Evolutionary conservation across 352 stramenopile species (phyloP), one percentile per base, ranked within the genome.

Genomic region (Phytopythium vexans): DNA sequence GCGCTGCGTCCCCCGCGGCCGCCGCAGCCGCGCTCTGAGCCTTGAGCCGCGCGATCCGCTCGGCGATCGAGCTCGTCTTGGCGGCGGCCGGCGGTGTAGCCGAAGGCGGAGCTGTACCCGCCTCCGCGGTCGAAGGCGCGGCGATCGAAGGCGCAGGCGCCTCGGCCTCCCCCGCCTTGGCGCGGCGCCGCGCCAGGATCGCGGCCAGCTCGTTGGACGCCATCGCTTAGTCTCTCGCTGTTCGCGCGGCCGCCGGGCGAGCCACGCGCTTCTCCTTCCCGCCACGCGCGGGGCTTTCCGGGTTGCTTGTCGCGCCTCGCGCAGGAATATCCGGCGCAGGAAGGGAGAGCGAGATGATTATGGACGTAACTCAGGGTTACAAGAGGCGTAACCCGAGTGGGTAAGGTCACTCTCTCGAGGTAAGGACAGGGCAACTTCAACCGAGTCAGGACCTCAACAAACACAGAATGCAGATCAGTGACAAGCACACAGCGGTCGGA

Each of bases 141-240:
- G 68, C 60, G 8, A 69, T 68, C 16, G 51, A 27, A 0, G 63
- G 52, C 8, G 56, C 33, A 9, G 45, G 52, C 12, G 72, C 66
- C 12, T 67, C 72, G 21, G 64, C 74, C 6, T 62, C 72, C 10
- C 80, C 82, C 9, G 76, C 72, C 57, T 92, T 91, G 33, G 78
- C 78, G 32, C 85, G 76, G 42, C 85, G 82, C 15, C 82, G 73
- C 36, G 85, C 85, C 21, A 94, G 72, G 56, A 92, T 92, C 55
- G 85, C 77, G 40, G 82, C 80, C 54, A 94, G 60, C 67, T 94
- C 85, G 66, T 88, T 92, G 61, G 82, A 72, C 49, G 82, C 77
- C 82, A 92, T 92, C 35, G 49, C 32, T 7, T 41, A 44, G 31
- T 44, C 10, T 9, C 38, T 16, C 36, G 48, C 21, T 35, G 42